phyloP scores from a whole-genome alignment of 2,329 filamentous ascomycete genomes.

The Colletotrichum graminicola region DNA sequence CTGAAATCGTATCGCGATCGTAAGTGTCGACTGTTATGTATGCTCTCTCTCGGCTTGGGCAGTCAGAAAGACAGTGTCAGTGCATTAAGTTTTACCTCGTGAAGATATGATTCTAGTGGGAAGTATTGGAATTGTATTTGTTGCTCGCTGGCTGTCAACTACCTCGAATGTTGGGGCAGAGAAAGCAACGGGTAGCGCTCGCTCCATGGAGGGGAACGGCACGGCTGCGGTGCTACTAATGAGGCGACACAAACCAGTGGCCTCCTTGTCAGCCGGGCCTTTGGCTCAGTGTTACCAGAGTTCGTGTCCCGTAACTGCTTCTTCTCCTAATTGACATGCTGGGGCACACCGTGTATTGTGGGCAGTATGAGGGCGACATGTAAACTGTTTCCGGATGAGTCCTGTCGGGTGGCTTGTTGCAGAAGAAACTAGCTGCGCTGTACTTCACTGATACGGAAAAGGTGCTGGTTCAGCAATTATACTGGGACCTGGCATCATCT shows the following conservation, averaged over 20 bases:
- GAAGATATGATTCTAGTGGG: neutral
- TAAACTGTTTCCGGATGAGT: neutral
- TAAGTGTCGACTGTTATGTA: neutral
- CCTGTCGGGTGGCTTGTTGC: neutral
- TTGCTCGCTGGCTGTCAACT: neutral
- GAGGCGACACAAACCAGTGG: slow-evolving; percentile 24
- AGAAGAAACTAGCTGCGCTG: neutral
- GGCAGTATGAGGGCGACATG: neutral
- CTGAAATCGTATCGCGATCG: neutral
- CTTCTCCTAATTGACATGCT: neutral
- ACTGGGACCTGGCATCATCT: neutral
- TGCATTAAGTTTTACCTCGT: neutral
- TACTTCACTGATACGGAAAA: neutral
- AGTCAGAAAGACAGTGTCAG: neutral
- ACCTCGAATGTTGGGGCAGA: neutral
- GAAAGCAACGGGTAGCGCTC: neutral
- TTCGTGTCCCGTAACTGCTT: neutral
- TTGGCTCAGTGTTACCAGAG: slow-evolving; percentile 22
- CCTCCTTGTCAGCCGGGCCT: slow-evolving; percentile 12
- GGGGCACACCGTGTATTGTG: neutral
- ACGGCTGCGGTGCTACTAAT: slow-evolving; percentile 25
- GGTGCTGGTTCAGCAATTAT: neutral
- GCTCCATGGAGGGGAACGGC: slow-evolving; percentile 1
- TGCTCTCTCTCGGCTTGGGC: neutral
- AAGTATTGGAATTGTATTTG: slow-evolving; percentile 2